phyloP scores from a whole-genome alignment of 2,329 filamentous ascomycete species.

The Colletotrichum costaricense region DNA sequence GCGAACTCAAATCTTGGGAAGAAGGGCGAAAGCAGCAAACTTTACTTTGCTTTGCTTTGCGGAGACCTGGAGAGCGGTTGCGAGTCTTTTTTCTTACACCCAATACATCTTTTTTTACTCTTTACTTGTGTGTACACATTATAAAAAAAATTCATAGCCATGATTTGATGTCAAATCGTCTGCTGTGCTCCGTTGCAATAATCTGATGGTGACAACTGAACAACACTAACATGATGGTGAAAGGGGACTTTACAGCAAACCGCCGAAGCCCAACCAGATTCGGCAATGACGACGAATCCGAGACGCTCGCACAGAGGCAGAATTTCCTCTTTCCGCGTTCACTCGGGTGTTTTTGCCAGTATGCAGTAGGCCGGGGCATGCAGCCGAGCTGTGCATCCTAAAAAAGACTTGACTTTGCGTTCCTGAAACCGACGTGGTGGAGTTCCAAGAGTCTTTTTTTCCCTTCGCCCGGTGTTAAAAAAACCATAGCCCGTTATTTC shows the following conservation, averaged over 20 bases:
- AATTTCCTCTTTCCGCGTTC: neutral
- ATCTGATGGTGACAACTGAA: neutral
- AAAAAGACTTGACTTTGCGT: neutral
- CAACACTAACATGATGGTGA: neutral
- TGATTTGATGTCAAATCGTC: slow-evolving; percentile 11
- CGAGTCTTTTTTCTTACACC: neutral
- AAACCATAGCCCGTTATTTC: neutral
- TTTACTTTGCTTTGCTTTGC: slow-evolving; percentile 8
- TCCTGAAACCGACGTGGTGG: slow-evolving; percentile 29
- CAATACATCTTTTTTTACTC: slow-evolving; percentile 17
- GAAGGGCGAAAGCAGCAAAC: neutral
- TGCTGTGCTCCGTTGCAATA: neutral
- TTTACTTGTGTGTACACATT: slow-evolving; percentile 18
- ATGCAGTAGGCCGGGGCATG: neutral
- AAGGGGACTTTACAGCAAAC: neutral
- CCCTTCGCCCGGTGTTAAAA: neutral
- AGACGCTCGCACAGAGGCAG: neutral
- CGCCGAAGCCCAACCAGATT: neutral
- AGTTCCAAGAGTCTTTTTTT: neutral
- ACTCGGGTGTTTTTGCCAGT: neutral
- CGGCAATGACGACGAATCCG: neutral
- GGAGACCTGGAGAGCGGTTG: slow-evolving; percentile 1
- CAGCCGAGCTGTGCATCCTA: neutral
- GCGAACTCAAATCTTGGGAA: neutral
- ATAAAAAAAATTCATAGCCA: slow-evolving; percentile 17